These are phyloP conservation scores for Apostasia ramifera DNA, from an alignment of 106 monocot species.

Conservation along the genomic window DNA sequence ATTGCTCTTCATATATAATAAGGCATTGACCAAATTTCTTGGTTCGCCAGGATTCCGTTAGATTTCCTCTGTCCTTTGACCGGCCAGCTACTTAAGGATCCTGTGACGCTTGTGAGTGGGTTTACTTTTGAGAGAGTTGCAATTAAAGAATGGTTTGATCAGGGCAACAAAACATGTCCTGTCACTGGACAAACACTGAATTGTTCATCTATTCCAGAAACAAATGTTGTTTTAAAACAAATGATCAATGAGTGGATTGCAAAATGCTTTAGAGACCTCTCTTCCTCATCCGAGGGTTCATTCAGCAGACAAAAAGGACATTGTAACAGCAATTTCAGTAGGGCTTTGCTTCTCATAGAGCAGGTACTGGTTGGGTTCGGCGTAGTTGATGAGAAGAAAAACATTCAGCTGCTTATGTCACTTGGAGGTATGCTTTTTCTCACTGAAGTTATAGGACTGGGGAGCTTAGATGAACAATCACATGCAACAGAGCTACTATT, in stretches of 20 bases:
- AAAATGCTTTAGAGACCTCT: slow-evolving; percentile 16
- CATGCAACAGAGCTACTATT: slow-evolving; percentile 15
- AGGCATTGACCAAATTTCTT: slow-evolving; percentile 2
- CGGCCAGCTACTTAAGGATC: slow-evolving; percentile 18
- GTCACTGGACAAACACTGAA: slow-evolving; percentile 14
- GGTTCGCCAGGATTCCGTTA: slow-evolving; percentile 18
- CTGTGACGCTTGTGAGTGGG: slow-evolving; percentile 29
- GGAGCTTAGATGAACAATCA: slow-evolving; percentile 20
- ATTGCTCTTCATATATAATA: neutral
- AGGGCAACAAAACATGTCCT: slow-evolving; percentile 25
- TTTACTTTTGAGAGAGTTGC: slow-evolving; percentile 27
- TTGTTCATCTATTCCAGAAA: slow-evolving; percentile 12
- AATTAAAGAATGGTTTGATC: slow-evolving; percentile 22
- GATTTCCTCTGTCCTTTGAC: slow-evolving; percentile 32
- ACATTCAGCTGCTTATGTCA: slow-evolving; percentile 31
- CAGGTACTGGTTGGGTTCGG: slow-evolving; percentile 16
- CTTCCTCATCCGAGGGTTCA: slow-evolving; percentile 10
- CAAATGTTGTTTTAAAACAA: slow-evolving; percentile 19
- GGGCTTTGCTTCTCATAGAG: slow-evolving; percentile 19
- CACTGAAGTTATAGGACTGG: slow-evolving; percentile 18
- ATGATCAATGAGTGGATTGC: slow-evolving; percentile 33
- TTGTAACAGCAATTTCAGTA: slow-evolving; percentile 14
- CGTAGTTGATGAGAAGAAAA: slow-evolving; percentile 25
- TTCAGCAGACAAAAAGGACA: neutral
- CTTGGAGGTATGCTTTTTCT: slow-evolving; percentile 43